A percentile compares a stretch with the other conserved stretches of the same genome.
Conservation (phyloP, 768 basidiomycete genomes). For the Cystobasidiopsis lactophilus region DNA sequence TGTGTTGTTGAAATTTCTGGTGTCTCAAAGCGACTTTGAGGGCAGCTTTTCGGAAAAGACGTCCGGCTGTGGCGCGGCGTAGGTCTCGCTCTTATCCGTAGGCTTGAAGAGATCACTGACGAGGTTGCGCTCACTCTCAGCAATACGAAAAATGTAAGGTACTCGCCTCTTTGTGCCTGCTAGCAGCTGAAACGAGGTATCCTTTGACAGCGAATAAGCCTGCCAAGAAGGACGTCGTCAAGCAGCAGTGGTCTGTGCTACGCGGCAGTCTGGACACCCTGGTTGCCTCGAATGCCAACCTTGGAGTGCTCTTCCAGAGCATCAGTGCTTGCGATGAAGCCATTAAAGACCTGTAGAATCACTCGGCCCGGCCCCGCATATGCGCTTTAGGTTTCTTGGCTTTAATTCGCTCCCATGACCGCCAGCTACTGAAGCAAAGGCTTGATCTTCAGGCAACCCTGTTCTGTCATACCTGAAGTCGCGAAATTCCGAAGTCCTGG, state of each 20-base stretch:
- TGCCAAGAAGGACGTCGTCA: not conserved
- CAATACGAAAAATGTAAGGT: not conserved
- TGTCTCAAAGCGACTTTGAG: too few species aligned
- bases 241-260: not conserved
- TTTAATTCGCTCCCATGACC: too few species aligned
- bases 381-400: too few species aligned
- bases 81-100: not conserved
- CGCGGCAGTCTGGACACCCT: not conserved
- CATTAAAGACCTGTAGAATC: not conserved
- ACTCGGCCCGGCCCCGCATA: too few species aligned
- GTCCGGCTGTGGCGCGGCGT: not conserved
- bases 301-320: not conserved
- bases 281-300: not conserved
- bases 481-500: too few species aligned
- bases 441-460: too few species aligned
- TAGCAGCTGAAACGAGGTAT: too few species aligned
- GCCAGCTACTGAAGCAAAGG: too few species aligned
- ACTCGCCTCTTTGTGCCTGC: too few species aligned
- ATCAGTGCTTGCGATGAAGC: not conserved
- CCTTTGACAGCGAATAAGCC: not conserved
- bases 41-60: not conserved
- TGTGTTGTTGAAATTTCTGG: too few species aligned
- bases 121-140: not conserved
- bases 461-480: too few species aligned
- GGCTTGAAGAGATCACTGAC: not conserved